Percentiles rank a stretch among this genome's conserved stretches.
Evolutionary conservation across 768 basidiomycete genomes (phyloP).

Genomic region (Russula abietina): DNA sequence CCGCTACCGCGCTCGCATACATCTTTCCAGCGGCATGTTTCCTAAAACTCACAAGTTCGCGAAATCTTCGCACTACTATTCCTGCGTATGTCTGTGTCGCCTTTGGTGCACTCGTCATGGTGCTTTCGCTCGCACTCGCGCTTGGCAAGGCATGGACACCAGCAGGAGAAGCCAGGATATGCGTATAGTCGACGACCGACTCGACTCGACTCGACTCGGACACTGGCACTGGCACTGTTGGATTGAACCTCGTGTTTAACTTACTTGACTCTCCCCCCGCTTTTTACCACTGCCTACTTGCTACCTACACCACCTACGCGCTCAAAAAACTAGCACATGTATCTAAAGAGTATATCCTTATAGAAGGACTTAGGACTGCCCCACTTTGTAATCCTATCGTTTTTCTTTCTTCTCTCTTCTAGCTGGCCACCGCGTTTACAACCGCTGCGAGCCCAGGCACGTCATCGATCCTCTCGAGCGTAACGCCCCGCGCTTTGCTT

Average conservation of each 20-base stretch:
- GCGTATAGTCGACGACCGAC: slow-evolving; percentile 38
- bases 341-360: slow-evolving; percentile 13
- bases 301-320: not conserved
- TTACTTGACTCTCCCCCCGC: not conserved
- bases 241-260: not conserved
- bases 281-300: not conserved
- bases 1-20: slow-evolving; percentile 86
- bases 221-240: no score
- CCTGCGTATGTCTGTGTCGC: slow-evolving; percentile 65
- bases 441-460: slow-evolving; percentile 22
- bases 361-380: slow-evolving; percentile 12
- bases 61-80: slow-evolving; percentile 60
- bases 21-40: slow-evolving; percentile 89
- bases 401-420: not conserved
- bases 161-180: slow-evolving; percentile 67
- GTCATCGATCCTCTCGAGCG: slow-evolving; percentile 52
- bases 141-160: slow-evolving; percentile 72
- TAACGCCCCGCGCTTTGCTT: slow-evolving; percentile 59
- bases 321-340: slow-evolving; percentile 12
- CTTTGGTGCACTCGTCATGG: slow-evolving; percentile 75
- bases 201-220: no score
- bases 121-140: slow-evolving; percentile 70
- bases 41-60: slow-evolving; percentile 61
- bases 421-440: slow-evolving; percentile 6
- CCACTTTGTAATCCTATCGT: slow-evolving; percentile 5